Evolutionary conservation across 768 basidiomycete species (phyloP), one percentile per base, ranked within the genome.

Genomic region (Strobilomyces echinocephalus): DNA sequence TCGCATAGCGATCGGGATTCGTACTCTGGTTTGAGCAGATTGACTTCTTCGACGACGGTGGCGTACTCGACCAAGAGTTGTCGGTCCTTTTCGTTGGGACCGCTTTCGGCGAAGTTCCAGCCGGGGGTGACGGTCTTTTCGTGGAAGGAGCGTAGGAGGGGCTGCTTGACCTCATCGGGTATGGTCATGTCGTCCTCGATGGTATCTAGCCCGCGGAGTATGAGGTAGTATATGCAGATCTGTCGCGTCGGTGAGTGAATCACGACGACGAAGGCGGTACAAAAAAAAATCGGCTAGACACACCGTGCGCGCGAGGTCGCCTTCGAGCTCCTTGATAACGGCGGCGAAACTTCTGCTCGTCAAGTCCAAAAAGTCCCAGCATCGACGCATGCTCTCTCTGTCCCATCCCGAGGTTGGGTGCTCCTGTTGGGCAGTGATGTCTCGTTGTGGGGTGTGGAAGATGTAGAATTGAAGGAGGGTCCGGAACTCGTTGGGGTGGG

Each of bases 141-240:
- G 73, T 95, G 87, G 72, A 97, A 94, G 1, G 82, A 72, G 10
- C 91, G 83, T 33, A 99, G 77, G 28, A 97, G 63, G 3, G 91
- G 87, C 50, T 93, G 90, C 68, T 99, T 99, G 61, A 86, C 69
- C 16, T 82, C 74, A 69, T 93, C 91, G 1, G 90, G 79, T 52
- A 99, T 82, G 0, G 93, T 90, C 94, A 97, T 97, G 74, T 99
- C 95, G 70, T 99, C 95, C 70, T 98, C 95, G 58, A 99, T 82
- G 5, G 95, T 99, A 69, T 99, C 95, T n/a, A 97, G 76, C 6
- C 84, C 97, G 20, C 95, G 84, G 7, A 99, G 79, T 6, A 95
- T 88, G 40, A 99, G 82, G 72, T 98, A 99, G 72, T 97, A 98
- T 55, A 98, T 72, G 69, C 90, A 93, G 59, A 97, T 85, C 95